Percentiles rank a stretch among this genome's conserved stretches.
Evolutionary conservation across 139 green algal species (phyloP).

Genomic region (Diplosphaera chodatii): DNA sequence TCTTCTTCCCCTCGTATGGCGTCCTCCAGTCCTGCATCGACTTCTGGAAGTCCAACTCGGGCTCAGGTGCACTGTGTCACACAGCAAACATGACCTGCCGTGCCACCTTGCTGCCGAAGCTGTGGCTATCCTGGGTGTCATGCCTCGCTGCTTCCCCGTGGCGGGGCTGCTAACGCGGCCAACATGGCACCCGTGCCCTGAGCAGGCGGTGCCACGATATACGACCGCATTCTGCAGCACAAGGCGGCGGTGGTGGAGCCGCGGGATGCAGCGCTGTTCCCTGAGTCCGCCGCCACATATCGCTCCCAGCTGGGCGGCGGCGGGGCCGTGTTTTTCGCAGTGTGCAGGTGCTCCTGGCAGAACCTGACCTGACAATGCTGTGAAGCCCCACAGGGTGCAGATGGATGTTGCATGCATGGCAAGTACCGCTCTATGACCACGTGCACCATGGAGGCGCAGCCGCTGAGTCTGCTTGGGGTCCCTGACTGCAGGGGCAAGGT

Average conservation of each 20-base stretch:
- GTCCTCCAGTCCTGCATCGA: conserved; percentile 65
- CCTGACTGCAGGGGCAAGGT: conserved; percentile 58
- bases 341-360: conserved; percentile 91
- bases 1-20: conserved; percentile 95
- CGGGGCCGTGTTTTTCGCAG: conserved; percentile 88
- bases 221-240: conserved; percentile 74
- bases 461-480: too few relatives aligned
- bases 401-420: too few relatives aligned
- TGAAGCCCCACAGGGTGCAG: too few relatives aligned
- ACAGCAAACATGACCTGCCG: too few relatives aligned
- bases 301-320: conserved; percentile 60
- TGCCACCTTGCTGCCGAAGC: too few relatives aligned
- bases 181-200: too few relatives aligned
- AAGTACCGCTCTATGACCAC: too few relatives aligned
- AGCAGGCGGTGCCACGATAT: conserved; percentile 48
- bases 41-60: conserved; percentile 57
- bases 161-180: too few relatives aligned
- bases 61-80: not conserved
- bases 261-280: conserved; percentile 43
- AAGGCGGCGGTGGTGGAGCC: conserved; percentile 88
- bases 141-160: too few relatives aligned
- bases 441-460: too few relatives aligned
- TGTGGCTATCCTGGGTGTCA: too few relatives aligned
- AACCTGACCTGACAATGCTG: too few relatives aligned
- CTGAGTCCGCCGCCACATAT: conserved; percentile 60